Evolutionary conservation across 345 rosid species (phyloP), one percentile per base, ranked within the genome.

Genomic region (Schrenkiella parvula): DNA sequence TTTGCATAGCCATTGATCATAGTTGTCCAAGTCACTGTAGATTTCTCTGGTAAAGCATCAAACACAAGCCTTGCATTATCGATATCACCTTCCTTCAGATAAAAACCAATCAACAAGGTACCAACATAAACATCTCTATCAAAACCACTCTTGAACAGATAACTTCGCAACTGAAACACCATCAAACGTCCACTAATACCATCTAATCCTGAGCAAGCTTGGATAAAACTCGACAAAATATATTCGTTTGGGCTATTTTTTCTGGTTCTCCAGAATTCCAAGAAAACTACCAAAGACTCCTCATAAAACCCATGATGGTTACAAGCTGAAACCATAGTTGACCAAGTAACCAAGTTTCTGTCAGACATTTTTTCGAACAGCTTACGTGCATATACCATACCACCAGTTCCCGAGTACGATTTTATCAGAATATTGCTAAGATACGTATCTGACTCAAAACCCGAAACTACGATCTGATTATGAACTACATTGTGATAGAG

Each of bases 341-440:
- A 90, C 92, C 97, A 90, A 56, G 87, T 80, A 76, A 87, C 68
- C 66, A 84, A 79, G 70, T 85, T 88, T 80, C 85, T 88, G 0
- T 82, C 80, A 9, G 82, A 29, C 84, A 87, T 85, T 82, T 22
- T 78, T 46, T 83, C 89, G 63, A 90, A 87, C 86, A 90, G 4
- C 38, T 65, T 72, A 29, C 84, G 72, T 29, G 84, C 90, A 43
- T 46, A 31, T 5, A 42, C 15, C 15, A 88, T 23, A 64, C 57
- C 23, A 37, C 68, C 75, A 28, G 68, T 52, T 54, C 63, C 68
- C 0, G 80, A 74, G 18, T 80, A 87, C 1, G 13, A 12, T 4
- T 53, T 74, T 10, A 88, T 42, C 35, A 90, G 69, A 60, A 85
- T 25, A 66, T 90, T 88, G 53, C 67, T 53, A 2, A 90, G 72